Conservation (phyloP, 257 asterid species). For the Thymus quinquecostatus region DNA sequence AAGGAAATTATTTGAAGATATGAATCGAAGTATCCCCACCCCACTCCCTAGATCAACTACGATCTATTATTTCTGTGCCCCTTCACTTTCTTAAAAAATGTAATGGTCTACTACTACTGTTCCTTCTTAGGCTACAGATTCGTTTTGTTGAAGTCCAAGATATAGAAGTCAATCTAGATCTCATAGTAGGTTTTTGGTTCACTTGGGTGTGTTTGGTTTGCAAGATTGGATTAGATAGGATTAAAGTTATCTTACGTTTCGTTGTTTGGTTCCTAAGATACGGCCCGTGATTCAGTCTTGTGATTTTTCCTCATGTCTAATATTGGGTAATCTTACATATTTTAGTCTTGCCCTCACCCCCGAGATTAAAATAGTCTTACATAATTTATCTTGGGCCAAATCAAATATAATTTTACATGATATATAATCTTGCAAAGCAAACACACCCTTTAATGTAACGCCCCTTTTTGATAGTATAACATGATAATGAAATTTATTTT, state of each 20-base stretch:
- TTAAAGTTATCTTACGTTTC: no score
- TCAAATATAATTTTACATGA: no score
- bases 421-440: no score
- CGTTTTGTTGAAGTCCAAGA: neutral
- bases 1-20: neutral
- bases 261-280: no score
- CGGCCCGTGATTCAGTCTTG: no score
- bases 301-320: no score
- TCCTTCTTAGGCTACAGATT: neutral
- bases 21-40: neutral
- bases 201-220: neutral
- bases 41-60: neutral
- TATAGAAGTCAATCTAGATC: neutral
- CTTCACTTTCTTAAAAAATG: neutral
- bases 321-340: no score
- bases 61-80: neutral
- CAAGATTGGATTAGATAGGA: no score
- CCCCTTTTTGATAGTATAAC: neutral
- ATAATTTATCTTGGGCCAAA: no score
- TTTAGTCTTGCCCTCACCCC: no score
- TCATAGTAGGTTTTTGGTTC: neutral
- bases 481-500: neutral
- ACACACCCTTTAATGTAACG: no score
- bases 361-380: no score
- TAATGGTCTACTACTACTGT: neutral